These are phyloP conservation scores for Micromonas commoda DNA, from an alignment of 139 green algal species.

Conservation along the genomic window DNA sequence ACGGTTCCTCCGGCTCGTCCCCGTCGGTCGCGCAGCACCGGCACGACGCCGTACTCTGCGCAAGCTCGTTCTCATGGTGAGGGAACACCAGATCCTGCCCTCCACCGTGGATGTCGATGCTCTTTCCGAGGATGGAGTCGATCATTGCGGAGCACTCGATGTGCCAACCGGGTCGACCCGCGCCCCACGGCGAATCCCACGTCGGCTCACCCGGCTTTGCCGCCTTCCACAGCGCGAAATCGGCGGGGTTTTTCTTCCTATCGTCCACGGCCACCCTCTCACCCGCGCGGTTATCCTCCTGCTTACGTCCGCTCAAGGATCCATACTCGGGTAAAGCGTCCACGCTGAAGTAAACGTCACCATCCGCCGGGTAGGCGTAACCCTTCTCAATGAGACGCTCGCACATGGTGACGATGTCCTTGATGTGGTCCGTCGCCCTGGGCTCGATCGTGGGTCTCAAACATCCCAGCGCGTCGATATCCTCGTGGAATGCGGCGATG, in stretches of 20 bases:
- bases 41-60: conserved; percentile 81
- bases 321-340: conserved; percentile 74
- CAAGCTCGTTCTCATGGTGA: conserved; percentile 98
- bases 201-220: conserved; percentile 83
- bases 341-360: conserved; percentile 94
- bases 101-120: conserved; percentile 85
- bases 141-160: conserved; percentile 99
- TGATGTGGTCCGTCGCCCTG: conserved; percentile 77
- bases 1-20: conserved; percentile 52
- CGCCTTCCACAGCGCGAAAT: conserved; percentile 88
- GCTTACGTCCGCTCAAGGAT: conserved; percentile 64
- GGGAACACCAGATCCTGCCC: conserved; percentile 93
- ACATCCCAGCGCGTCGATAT: conserved; percentile 84
- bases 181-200: conserved; percentile 89
- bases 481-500: conserved; percentile 83
- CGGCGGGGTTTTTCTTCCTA: conserved; percentile 74
- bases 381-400: conserved; percentile 74
- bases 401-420: conserved; percentile 82
- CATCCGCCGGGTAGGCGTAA: conserved; percentile 72
- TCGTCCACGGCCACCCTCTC: conserved; percentile 79
- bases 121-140: conserved; percentile 59
- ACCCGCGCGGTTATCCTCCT: conserved; percentile 76
- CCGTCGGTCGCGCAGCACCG: background rate
- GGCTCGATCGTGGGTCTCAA: conserved; percentile 79
- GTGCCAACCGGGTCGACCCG: conserved; percentile 87